phyloP scores from a whole-genome alignment of 306 rosid genomes.

The Amphicarpaea edgeworthii region DNA sequence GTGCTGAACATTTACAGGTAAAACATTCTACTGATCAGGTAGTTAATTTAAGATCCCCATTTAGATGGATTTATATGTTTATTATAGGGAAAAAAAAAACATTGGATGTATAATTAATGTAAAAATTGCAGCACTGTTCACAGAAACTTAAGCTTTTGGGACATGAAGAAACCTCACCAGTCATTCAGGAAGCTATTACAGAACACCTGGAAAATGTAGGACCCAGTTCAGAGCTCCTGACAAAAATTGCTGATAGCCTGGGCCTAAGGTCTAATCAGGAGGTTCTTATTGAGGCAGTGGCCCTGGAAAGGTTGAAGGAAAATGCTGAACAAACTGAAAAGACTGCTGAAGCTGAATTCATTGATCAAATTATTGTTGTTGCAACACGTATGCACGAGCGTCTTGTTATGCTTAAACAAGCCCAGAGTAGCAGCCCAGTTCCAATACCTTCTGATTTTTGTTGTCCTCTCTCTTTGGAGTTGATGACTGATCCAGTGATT shows the following conservation, averaged over 20 bases:
- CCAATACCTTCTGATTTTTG: conserved; percentile 91
- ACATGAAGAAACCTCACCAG: conserved; percentile 60
- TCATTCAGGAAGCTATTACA: conserved; percentile 65
- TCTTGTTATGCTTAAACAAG: conserved; percentile 68
- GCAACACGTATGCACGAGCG: conserved; percentile 71
- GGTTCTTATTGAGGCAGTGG: conserved; percentile 88
- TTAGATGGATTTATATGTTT: conserved; percentile 30
- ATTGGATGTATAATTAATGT: conserved; percentile 44
- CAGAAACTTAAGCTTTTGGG: conserved; percentile 79
- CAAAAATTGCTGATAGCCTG: conserved; percentile 72
- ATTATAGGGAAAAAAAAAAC: conserved; percentile 31
- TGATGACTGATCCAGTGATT: conserved; percentile 98
- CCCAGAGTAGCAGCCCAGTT: conserved; percentile 75
- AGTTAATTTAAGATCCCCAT: conserved; percentile 3
- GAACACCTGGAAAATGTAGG: conserved; percentile 69
- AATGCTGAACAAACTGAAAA: conserved; percentile 82
- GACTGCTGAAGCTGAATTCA: conserved; percentile 74
- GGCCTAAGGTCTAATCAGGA: conserved; percentile 74
- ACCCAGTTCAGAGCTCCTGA: conserved; percentile 68
- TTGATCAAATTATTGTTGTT: conserved; percentile 74
- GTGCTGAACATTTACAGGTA: conserved; percentile 73
- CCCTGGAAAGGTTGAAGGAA: conserved; percentile 89
- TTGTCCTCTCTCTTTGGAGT: conserved; percentile 96
- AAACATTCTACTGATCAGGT: conserved; percentile 38
- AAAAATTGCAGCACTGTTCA: conserved; percentile 66